A percentile compares a stretch with the other conserved stretches of the same genome.
phyloP scores from a whole-genome alignment of 345 rosid genomes.

The Pistacia integerrima region DNA sequence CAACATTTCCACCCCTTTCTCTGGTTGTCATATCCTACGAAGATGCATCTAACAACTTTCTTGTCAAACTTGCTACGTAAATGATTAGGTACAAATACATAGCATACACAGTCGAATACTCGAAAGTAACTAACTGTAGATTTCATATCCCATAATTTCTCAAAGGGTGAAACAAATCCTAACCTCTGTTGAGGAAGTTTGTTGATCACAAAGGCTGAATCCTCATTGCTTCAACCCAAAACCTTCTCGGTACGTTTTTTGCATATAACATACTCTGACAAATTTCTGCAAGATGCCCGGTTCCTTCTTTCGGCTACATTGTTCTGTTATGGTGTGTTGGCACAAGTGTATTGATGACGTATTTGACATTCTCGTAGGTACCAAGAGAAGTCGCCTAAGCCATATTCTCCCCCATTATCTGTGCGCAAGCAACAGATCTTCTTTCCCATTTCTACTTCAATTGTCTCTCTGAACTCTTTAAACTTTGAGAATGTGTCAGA shows the following conservation, averaged over 20 bases:
- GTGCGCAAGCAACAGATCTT: not conserved
- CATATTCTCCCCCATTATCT: not conserved
- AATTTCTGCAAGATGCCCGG: constrained; percentile 1
- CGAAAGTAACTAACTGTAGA: constrained; percentile 5
- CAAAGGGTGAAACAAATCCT: constrained; percentile 10
- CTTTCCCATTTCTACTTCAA: no score
- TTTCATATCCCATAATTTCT: constrained; percentile 4
- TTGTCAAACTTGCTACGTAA: constrained; percentile 13
- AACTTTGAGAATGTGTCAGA: no score
- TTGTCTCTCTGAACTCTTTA: no score
- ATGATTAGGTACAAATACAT: constrained; percentile 7
- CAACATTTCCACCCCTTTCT: no score
- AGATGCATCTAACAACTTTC: constrained; percentile 13
- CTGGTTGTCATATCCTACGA: not conserved
- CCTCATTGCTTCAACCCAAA: constrained; percentile 12
- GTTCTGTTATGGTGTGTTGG: constrained; percentile 9
- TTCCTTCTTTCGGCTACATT: constrained; percentile 1
- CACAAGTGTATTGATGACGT: constrained; percentile 10
- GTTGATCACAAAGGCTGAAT: no score
- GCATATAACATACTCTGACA: constrained; percentile 22
- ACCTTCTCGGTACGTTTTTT: constrained; percentile 5
- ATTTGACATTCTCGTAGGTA: not conserved
- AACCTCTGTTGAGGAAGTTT: no score
- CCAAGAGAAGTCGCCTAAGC: not conserved
- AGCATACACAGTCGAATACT: constrained; percentile 10